Base-by-base conservation (phyloP, 1,284 basidiomycete genomes). In the Tilletia walkeri region DNA sequence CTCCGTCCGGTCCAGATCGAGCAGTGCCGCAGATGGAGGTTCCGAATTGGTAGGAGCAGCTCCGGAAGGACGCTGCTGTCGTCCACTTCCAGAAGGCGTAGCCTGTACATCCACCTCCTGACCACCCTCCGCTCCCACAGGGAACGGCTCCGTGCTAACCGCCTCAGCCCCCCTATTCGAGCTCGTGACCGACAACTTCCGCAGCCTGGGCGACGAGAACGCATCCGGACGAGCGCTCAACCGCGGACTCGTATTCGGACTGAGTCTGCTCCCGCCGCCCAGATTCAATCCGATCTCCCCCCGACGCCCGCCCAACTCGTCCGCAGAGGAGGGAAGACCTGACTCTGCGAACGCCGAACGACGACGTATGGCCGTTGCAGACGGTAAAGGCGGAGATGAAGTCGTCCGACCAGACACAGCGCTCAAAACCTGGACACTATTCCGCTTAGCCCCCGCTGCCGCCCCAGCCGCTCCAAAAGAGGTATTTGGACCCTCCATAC, bases 1-100 rank as follows among this genome's bases (percentile, higher is more conserved):
- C 69, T 80, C 78, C 14, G 75, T 77, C n/a, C 72, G 76, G 47
- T 80, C 70, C 41, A 80, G 66, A 18, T 66, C 48, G 54, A 56
- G 54, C 20, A 53, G 18, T 6, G 20, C 20, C 6, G 6, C 50
- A 10, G 50, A 18, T 24, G 50, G 18, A 18, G 7, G 50, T 18
- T 24, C 18, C 12, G 18, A 18, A 18, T 18, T 53, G 18, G 2
- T 53, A 18, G 50, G 50, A 53, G 16, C 12, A 10, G 50, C 50
- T 18, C 24, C 24, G 24, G 24, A 30, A 30, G 24, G 24, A 30
- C 24, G 24, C 24, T 30, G 24, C 24, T 30, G 24, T 30, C 24
- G 24, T 30, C 24, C 24, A 30, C 24, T 30, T 30, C 24, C 24
- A 30, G 24, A 30, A 30, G 24, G 24, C 24, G 24, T 30, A 30